A percentile compares a stretch with the other conserved stretches of the same genome.
phyloP scores from a whole-genome alignment of 2,329 filamentous ascomycete genomes.

The Huntiella moniliformis region DNA sequence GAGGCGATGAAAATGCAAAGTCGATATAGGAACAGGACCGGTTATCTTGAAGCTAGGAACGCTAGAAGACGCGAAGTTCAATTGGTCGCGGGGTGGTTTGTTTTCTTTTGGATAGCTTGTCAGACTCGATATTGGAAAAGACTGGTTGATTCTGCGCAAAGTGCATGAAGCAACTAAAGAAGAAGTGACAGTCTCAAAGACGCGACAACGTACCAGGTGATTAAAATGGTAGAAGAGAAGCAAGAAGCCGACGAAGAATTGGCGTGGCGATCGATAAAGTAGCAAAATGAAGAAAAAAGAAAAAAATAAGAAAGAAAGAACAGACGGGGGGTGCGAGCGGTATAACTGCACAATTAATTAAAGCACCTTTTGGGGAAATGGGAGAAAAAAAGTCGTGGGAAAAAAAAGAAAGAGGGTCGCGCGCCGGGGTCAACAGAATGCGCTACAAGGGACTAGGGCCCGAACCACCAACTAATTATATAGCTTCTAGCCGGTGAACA shows the following conservation, averaged over 20 bases:
- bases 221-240: not conserved
- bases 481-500: not conserved
- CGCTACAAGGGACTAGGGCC: slow-evolving; percentile 4
- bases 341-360: slow-evolving; percentile 4
- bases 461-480: slow-evolving; percentile 6
- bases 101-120: no score
- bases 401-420: slow-evolving; percentile 3
- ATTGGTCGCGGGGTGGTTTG: no score
- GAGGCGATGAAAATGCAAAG: not conserved
- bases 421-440: slow-evolving; percentile 5
- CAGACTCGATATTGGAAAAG: no score
- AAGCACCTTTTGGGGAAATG: slow-evolving; percentile 7
- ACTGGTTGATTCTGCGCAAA: no score
- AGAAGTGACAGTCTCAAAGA: not conserved
- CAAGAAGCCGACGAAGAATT: not conserved
- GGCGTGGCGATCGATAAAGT: not conserved
- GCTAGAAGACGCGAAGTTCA: no score
- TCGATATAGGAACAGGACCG: no score
- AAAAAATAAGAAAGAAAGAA: slow-evolving; percentile 3
- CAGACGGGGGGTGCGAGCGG: slow-evolving; percentile 1
- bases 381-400: slow-evolving; percentile 6
- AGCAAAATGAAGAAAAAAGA: not conserved
- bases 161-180: no score
- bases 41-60: no score
- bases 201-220: not conserved